Evolutionary conservation across 208 protist genomes (phyloP), one percentile per base, ranked within the genome.

Genomic region (Spongospora subterranea): DNA sequence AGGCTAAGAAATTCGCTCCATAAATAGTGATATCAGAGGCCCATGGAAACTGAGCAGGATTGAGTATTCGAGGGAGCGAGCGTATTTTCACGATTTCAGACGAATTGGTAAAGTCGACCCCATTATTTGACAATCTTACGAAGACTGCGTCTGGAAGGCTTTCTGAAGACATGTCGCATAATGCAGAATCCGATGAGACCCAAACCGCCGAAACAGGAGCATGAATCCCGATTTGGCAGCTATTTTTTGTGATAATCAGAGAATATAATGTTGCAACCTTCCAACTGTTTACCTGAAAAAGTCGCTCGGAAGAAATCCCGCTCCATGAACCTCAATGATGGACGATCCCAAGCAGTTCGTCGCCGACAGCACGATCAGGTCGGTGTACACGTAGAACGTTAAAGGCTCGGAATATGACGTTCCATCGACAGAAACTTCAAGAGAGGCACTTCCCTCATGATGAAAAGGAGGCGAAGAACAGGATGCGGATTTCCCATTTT

Each of bases 191-290:
- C 6, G 71, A 82, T 40, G 71, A 45, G 6, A 40, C 11, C 71
- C 71, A 82, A 20, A 35, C 71, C 6, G 71, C 71, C 11, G 71
- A 35, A 39, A 39, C 71, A 39, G 71, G n/a, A 20, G 71, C 6
- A 45, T 82, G 6, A 17, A n/a, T n/a, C 6, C 71, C 71, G 71
- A 82, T 45, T 6, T 6, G n/a, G 40, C 71, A 82, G 6, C 71
- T n/a, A n/a, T n/a, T n/a, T n/a, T n/a, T n/a, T n/a, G n/a, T 82
- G 40, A 82, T 6, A 82, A 43, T 82, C n/a, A 82, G 71, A 82
- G 35, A 82, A 82, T 40, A 82, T 20, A 6, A 20, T 35, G n/a
- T 45, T 45, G 6, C 71, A 40, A 13, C 35, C 11, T 6, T 35
- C 71, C 13, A 82, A 13, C 35, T 40, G 35, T 20, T 39, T 82